Base-by-base conservation (phyloP, 441 rosid species). In the Raphanus hybrid region DNA sequence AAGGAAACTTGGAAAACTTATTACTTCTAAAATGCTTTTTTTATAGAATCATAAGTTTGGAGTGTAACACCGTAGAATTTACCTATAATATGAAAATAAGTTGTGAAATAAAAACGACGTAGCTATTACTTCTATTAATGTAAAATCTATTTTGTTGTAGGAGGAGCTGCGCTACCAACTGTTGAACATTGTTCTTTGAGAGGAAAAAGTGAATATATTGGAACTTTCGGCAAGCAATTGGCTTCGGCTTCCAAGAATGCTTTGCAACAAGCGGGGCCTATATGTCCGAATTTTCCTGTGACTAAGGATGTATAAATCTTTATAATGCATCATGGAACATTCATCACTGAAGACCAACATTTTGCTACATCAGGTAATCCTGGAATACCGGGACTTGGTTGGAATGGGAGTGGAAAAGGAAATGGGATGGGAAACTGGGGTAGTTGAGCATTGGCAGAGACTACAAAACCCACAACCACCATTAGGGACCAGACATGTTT, bases 161-260 rank as follows among this genome's bases (percentile, higher is more conserved):
- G 57, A 14, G 57, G 3, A 50, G 57, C 18, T n/a, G 57, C 8
- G 8, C 3, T 14, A 50, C 8, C 8, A 50, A 14, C 0, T 50
- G 18, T 50, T 50, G 18, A n/a, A 50, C 57, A 14, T 50, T 50
- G 18, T 5, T 50, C 9, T 50, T 50, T 50, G 18, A 50, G 57
- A 50, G 18, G 18, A 50, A 50, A 50, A 16, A 35, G 12, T 1
- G 93, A 84, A 18, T 18, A 18, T 18, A 18, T 18, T 18, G 29
- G 52, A 64, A 64, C 0, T 35, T 64, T 16, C 3, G 14, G 29
- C 5, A 64, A 4, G 26, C 18, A 50, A 50, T 50, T 50, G 57
- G 18, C 29, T 64, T 64, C 27, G 5, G 29, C 68, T 15, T 64
- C 68, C 9, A 41, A 41, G 9, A 41, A 41, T 41, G 12, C 23